Conservation (phyloP, 768 basidiomycete species). For the Auricularia auricula-judae region DNA sequence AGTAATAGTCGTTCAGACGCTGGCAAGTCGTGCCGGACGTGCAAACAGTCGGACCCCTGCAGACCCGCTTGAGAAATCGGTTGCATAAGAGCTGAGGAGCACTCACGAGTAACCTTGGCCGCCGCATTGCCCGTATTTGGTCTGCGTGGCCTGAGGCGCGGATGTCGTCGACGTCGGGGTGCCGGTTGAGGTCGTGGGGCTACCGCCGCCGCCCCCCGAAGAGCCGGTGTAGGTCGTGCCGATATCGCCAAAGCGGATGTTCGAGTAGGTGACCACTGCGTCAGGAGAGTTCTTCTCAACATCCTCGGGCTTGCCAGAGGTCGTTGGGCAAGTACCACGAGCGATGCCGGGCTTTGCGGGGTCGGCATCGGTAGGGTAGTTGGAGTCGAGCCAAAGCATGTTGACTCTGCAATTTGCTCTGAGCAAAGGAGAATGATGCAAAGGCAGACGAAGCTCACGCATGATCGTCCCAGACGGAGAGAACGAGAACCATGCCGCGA, state of each 20-base stretch:
- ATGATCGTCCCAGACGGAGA: constrained; percentile 46
- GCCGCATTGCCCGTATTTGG: not conserved
- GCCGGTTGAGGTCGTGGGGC: not conserved
- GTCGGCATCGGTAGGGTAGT: constrained; percentile 29
- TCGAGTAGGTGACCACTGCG: constrained; percentile 40
- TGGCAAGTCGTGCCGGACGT: constrained; percentile 7
- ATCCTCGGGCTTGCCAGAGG: constrained; percentile 33
- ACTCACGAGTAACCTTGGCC: not conserved
- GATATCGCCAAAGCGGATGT: constrained; percentile 43
- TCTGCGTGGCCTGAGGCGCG: not conserved
- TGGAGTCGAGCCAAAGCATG: constrained; percentile 49
- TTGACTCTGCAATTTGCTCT: constrained; percentile 15
- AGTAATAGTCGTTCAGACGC: not conserved
- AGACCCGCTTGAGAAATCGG: not conserved
- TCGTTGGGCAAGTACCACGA: constrained; percentile 40
- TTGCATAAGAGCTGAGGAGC: not conserved
- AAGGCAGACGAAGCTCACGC: constrained; percentile 5
- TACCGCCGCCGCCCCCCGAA: not conserved
- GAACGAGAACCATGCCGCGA: constrained; percentile 37
- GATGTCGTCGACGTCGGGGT: not conserved
- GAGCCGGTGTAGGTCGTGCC: constrained; percentile 29
- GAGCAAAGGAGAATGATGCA: too few species aligned
- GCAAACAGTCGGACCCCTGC: constrained; percentile 8
- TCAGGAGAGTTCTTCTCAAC: constrained; percentile 29
- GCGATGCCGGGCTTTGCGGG: constrained; percentile 29